phyloP scores from a whole-genome alignment of 106 monocot species.

The Apostasia shenzhenica region DNA sequence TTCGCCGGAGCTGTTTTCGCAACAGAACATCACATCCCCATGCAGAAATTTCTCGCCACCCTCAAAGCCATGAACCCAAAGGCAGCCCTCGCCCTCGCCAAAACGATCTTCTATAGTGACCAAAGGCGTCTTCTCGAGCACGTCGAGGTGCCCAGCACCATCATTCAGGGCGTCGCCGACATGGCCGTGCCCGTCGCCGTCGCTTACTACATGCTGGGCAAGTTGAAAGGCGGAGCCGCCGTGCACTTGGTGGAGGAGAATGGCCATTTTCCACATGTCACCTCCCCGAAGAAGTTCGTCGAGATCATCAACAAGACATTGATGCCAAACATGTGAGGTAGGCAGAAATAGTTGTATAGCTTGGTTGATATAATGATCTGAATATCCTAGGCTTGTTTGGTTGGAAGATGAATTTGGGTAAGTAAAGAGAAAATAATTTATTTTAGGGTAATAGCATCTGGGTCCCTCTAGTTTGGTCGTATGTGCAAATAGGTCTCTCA shows the following conservation, averaged over 20 bases:
- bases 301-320: constrained; percentile 4
- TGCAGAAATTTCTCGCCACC: background rate
- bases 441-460: too few relatives aligned
- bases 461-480: too few relatives aligned
- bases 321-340: background rate
- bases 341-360: too few relatives aligned
- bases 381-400: too few relatives aligned
- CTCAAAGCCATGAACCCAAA: constrained; percentile 9
- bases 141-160: constrained; percentile 8
- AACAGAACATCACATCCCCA: background rate
- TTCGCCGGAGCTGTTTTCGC: background rate
- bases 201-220: constrained; percentile 9
- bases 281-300: background rate
- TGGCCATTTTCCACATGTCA: constrained; percentile 14
- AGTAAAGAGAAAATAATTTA: too few relatives aligned
- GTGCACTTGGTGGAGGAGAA: constrained; percentile 1
- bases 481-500: too few relatives aligned
- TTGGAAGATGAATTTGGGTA: too few relatives aligned
- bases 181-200: background rate
- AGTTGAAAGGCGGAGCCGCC: constrained; percentile 6
- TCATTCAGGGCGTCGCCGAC: constrained; percentile 8
- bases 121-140: constrained; percentile 7
- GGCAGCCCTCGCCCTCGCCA: constrained; percentile 1
- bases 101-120: background rate
- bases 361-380: too few relatives aligned